Conservation (phyloP, 257 asterid species). For the Fraxinus anomala region DNA sequence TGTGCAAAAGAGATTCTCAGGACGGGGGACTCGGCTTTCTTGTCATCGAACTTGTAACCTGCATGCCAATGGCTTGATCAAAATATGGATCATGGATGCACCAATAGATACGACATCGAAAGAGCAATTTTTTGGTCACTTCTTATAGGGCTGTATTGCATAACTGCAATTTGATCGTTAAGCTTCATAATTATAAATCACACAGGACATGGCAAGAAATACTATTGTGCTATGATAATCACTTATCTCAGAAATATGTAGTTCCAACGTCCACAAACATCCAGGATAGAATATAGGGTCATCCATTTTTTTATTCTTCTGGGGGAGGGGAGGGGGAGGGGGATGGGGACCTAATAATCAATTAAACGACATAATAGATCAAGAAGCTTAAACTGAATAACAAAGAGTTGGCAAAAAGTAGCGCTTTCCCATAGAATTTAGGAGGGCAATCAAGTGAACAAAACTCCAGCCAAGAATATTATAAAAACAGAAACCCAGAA, state of each 20-base stretch:
- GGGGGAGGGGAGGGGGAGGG: neutral
- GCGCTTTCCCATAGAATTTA: neutral
- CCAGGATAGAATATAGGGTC: neutral
- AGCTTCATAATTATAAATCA: neutral
- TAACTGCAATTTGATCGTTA: neutral
- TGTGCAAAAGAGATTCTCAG: conserved; percentile 57
- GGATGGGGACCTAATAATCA: neutral
- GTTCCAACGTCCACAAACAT: neutral
- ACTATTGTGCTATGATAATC: neutral
- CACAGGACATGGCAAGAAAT: neutral
- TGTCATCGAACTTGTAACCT: conserved; percentile 78
- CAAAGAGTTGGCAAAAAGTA: neutral
- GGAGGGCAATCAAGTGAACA: neutral
- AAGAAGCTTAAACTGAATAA: neutral
- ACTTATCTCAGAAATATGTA: neutral
- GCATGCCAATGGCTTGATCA: conserved; percentile 26
- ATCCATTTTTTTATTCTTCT: neutral
- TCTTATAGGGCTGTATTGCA: neutral
- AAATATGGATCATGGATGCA: neutral
- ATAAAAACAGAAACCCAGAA: conserved; percentile 11
- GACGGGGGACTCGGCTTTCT: conserved; percentile 56
- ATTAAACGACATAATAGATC: too few species aligned
- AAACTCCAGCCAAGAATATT: neutral
- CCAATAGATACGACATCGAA: neutral
- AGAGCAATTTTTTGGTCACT: neutral